A percentile compares a stretch with the other conserved stretches of the same genome.
Conservation (phyloP, 1,284 basidiomycete genomes). For the Tilletia horrida region DNA sequence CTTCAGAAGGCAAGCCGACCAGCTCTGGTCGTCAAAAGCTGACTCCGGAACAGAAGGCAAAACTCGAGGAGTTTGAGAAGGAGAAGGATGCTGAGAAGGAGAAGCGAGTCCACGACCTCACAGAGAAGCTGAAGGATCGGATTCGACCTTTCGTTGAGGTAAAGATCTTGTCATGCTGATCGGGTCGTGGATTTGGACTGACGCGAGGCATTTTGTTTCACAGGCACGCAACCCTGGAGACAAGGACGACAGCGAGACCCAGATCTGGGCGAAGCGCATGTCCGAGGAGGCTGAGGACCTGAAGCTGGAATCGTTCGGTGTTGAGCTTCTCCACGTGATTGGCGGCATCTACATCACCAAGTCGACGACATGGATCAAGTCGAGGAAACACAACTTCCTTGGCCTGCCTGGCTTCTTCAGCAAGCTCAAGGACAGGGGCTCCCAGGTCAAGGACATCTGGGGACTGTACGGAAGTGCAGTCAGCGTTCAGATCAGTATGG, state of each 20-base stretch:
- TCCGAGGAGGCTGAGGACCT: constrained; percentile 87
- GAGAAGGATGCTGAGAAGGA: constrained; percentile 52
- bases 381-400: constrained; percentile 67
- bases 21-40: constrained; percentile 60
- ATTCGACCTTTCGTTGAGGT: constrained; percentile 52
- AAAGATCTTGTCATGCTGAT: constrained; percentile 9
- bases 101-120: constrained; percentile 49
- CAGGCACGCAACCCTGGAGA: constrained; percentile 84
- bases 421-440: constrained; percentile 86
- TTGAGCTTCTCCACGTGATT: constrained; percentile 67
- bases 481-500: constrained; percentile 60
- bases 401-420: constrained; percentile 86
- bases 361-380: constrained; percentile 83
- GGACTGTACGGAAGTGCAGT: constrained; percentile 61
- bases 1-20: constrained; percentile 3
- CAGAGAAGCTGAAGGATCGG: constrained; percentile 52
- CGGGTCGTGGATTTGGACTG: constrained; percentile 25
- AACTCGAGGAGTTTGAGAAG: constrained; percentile 53
- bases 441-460: constrained; percentile 62
- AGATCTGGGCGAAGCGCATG: constrained; percentile 68
- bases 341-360: constrained; percentile 84
- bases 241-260: constrained; percentile 71
- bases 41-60: constrained; percentile 68
- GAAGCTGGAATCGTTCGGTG: constrained; percentile 95
- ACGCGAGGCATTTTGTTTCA: constrained; percentile 68